phyloP scores from a whole-genome alignment of 345 rosid genomes.

The Euphorbia tirucalli region DNA sequence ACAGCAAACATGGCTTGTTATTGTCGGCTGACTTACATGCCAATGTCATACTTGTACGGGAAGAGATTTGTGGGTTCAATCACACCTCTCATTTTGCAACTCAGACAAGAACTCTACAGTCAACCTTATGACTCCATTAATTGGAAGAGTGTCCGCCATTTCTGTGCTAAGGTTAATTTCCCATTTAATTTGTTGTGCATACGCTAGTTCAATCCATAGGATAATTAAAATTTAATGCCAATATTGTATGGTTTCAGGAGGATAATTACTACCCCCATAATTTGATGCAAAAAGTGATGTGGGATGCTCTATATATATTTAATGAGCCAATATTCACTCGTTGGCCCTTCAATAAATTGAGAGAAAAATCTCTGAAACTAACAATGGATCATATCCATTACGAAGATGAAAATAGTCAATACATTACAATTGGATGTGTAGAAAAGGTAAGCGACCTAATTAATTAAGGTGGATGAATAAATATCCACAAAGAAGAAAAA shows the following conservation, averaged over 20 bases:
- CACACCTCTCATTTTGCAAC: slow-evolving; percentile 21
- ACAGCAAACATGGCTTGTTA: slow-evolving; percentile 15
- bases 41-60: too few species aligned
- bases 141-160: slow-evolving; percentile 20
- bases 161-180: slow-evolving; percentile 20
- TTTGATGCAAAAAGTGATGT: slow-evolving; percentile 17
- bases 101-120: slow-evolving; percentile 17
- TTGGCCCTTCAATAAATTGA: slow-evolving; percentile 17
- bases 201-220: too few species aligned
- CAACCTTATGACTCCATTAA: slow-evolving; percentile 21
- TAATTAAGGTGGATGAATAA: too few species aligned
- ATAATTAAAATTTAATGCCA: too few species aligned
- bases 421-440: slow-evolving; percentile 27
- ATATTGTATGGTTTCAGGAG: slow-evolving; percentile 18
- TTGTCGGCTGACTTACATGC: slow-evolving; percentile 16
- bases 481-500: background rate
- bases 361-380: slow-evolving; percentile 13
- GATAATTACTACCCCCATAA: slow-evolving; percentile 18
- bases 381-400: slow-evolving; percentile 26
- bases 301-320: slow-evolving; percentile 13
- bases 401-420: slow-evolving; percentile 37
- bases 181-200: background rate
- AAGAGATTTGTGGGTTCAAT: too few species aligned
- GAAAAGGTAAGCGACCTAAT: slow-evolving; percentile 19
- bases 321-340: slow-evolving; percentile 11